Evolutionary conservation across 2,329 filamentous ascomycete species (phyloP), one percentile per base, ranked within the genome.

Genomic region (Emmonsiellopsis sp.): DNA sequence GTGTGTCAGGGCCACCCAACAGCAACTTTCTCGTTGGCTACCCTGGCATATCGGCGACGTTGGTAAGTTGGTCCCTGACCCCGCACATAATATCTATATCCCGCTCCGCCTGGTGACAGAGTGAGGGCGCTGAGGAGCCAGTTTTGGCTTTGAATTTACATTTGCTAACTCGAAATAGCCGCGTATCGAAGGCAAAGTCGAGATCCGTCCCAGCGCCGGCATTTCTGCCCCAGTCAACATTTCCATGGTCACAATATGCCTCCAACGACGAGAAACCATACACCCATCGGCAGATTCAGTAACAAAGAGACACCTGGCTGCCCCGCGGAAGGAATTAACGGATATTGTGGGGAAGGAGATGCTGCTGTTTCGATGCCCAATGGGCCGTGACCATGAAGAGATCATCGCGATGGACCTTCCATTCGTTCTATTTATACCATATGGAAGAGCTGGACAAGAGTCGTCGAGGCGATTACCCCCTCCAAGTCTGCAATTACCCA

Each of bases 321-420:
- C 91, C 5, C 90, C 92, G 54, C 81, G 93, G 64, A 89, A 93
- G 69, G 93, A 98, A 66, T 86, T 90, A 32, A 86, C 85, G 42
- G 92, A 97, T 70, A 83, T 95, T 43, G 92, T 98, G 46, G 93
- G 93, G 60, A 96, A 96, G 70, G 93, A 98, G 73, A 86, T 95
- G 73, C 78, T 97, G 37, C 75, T 98, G 53, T 97, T 92, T 69
- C 84, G 91, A 60, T 95, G 91, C 70, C 80, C 86, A 1, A 80
- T 86, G 2, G 91, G 90, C 46, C 87, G 83, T 67, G 89, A 95
- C 66, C 85, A 85, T 46, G 93, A 97, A 67, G 88, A 82, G 63
- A 86, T 98, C 55, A 84, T 96, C 58, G 85, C 87, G 62, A 97
- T 98, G 93, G 93, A 98, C 70, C 76, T 98, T 15, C 93, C 93